A percentile compares a stretch with the other conserved stretches of the same genome.
phyloP scores from a whole-genome alignment of 2,329 filamentous ascomycete species.

The Diaporthe batatas region DNA sequence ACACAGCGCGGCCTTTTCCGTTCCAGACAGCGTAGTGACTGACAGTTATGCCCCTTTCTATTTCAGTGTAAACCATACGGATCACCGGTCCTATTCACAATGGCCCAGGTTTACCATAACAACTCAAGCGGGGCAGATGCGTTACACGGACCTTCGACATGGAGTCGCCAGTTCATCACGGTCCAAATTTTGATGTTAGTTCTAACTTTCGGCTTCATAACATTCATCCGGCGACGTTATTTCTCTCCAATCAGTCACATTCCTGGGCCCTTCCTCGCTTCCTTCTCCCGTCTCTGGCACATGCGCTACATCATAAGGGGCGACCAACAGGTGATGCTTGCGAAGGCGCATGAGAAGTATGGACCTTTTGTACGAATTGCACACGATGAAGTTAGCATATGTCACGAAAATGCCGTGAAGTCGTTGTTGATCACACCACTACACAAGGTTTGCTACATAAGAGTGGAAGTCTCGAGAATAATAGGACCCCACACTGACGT shows the following conservation, averaged over 20 bases:
- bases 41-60: neutral
- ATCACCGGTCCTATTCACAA: neutral
- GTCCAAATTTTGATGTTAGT: neutral
- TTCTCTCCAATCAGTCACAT: slow-evolving; percentile 55
- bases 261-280: slow-evolving; percentile 57
- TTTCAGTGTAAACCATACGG: neutral
- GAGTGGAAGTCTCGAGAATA: slow-evolving; percentile 47
- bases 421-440: slow-evolving; percentile 54
- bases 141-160: neutral
- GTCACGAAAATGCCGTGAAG: slow-evolving; percentile 56
- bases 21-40: no score
- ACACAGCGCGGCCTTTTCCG: no score
- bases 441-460: slow-evolving; percentile 48
- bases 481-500: slow-evolving; percentile 54
- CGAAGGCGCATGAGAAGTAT: slow-evolving; percentile 55
- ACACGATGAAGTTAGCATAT: slow-evolving; percentile 58
- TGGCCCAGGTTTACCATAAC: neutral
- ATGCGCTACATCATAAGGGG: slow-evolving; percentile 54
- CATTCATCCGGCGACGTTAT: slow-evolving; percentile 47
- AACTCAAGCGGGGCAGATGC: neutral
- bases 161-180: neutral
- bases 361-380: slow-evolving; percentile 58
- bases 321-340: slow-evolving; percentile 53
- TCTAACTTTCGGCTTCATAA: neutral
- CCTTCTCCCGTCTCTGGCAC: slow-evolving; percentile 56